phyloP scores from a whole-genome alignment of 768 basidiomycete genomes.

The Russula sp. region DNA sequence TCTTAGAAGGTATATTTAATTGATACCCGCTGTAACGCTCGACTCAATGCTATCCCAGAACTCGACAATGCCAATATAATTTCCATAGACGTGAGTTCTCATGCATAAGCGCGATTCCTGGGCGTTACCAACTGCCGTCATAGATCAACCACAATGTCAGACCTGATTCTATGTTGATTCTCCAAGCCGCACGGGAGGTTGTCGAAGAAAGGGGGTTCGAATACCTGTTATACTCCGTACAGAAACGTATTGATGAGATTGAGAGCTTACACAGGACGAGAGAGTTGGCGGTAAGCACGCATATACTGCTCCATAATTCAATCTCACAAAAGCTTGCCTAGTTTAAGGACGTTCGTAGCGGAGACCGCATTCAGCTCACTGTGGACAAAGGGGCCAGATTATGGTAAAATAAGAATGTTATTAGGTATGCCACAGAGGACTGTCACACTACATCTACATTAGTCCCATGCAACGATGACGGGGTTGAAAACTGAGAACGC shows the following conservation, averaged over 20 bases:
- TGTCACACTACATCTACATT: neutral
- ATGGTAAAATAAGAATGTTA: neutral
- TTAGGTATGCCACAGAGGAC: neutral
- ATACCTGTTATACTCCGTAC: slow-evolving; percentile 67
- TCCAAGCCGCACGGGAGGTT: slow-evolving; percentile 69
- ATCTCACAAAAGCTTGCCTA: slow-evolving; percentile 30
- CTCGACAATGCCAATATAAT: slow-evolving; percentile 72
- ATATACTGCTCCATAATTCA: slow-evolving; percentile 2
- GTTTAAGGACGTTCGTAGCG: slow-evolving; percentile 44
- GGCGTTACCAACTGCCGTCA: neutral
- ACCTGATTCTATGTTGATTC: slow-evolving; percentile 74
- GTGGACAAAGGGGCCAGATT: slow-evolving; percentile 52
- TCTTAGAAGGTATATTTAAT: slow-evolving; percentile 59
- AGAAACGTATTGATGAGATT: slow-evolving; percentile 80
- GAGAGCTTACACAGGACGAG: slow-evolving; percentile 79
- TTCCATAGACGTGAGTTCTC: slow-evolving; percentile 63
- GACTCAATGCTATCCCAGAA: slow-evolving; percentile 38
- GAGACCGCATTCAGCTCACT: slow-evolving; percentile 45
- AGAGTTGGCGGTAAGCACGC: slow-evolving; percentile 58
- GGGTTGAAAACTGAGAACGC: neutral
- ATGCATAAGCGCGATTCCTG: neutral
- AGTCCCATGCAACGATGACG: neutral
- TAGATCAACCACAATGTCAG: slow-evolving; percentile 73
- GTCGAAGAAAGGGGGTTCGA: slow-evolving; percentile 76
- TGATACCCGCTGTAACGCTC: neutral